Percentiles rank a stretch among this genome's conserved stretches.
These are phyloP conservation scores for Cryptosporidium ubiquitum DNA, from an alignment of 169 alveolate species.

Conservation along the genomic window DNA sequence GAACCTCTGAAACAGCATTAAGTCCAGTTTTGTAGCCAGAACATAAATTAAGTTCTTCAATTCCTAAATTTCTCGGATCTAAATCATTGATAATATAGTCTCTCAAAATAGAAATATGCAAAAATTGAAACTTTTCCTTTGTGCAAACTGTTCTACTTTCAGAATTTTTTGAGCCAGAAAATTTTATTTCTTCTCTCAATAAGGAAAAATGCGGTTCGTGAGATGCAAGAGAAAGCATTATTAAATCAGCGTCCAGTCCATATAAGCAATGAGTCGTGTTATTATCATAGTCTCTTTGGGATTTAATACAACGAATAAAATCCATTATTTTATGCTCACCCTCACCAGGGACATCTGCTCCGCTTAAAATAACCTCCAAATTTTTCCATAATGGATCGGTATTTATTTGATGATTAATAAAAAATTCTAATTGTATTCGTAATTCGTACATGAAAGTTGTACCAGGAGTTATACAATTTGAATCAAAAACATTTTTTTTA, in stretches of 20 bases:
- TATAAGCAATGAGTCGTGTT: constrained; percentile 96
- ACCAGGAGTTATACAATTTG: constrained; percentile 95
- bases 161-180: constrained; percentile 71
- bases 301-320: constrained; percentile 86
- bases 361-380: constrained; percentile 93
- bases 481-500: constrained; percentile 84
- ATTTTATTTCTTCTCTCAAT: constrained; percentile 92
- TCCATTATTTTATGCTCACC: constrained; percentile 99
- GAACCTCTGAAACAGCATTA: neutral
- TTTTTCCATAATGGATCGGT: constrained; percentile 90
- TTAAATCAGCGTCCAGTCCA: constrained; percentile 99
- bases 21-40: neutral
- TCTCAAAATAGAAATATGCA: constrained; percentile 78
- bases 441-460: constrained; percentile 94
- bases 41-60: constrained; percentile 39
- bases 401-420: constrained; percentile 89
- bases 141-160: constrained; percentile 73
- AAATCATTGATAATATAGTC: constrained; percentile 71
- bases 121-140: constrained; percentile 75
- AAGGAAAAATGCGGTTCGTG: constrained; percentile 95
- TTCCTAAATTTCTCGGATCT: constrained; percentile 42
- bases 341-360: constrained; percentile 98
- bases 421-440: constrained; percentile 82
- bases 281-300: constrained; percentile 84
- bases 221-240: constrained; percentile 96